These are phyloP conservation scores for Scheffersomyces coipomensis DNA, from an alignment of 805 yeast species.

Conservation along the genomic window DNA sequence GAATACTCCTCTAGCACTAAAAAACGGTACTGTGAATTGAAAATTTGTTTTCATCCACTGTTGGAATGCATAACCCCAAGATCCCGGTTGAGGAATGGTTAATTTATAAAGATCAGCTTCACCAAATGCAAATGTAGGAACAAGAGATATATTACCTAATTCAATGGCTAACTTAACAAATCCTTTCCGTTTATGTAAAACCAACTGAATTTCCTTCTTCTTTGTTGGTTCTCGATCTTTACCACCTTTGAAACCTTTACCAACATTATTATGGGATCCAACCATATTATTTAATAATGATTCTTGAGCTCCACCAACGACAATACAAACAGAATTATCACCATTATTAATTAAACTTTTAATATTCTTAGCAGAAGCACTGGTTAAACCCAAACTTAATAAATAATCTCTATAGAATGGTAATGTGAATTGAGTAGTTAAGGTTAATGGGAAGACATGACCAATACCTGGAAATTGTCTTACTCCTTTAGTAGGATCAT, in stretches of 20 bases:
- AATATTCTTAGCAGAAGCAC: constrained; percentile 78
- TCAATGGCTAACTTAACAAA: constrained; percentile 84
- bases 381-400: constrained; percentile 74
- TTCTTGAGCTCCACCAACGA: constrained; percentile 96
- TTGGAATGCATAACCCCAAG: constrained; percentile 58
- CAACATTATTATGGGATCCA: constrained; percentile 28
- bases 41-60: constrained; percentile 64
- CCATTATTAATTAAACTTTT: constrained; percentile 56
- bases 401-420: constrained; percentile 89
- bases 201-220: constrained; percentile 58
- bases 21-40: constrained; percentile 87
- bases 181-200: constrained; percentile 78
- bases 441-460: constrained; percentile 70
- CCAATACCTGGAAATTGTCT: constrained; percentile 79
- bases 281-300: constrained; percentile 55
- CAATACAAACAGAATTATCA: constrained; percentile 79
- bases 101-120: constrained; percentile 65
- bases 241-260: constrained; percentile 27
- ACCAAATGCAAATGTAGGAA: constrained; percentile 90
- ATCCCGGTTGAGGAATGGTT: constrained; percentile 36
- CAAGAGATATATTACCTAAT: constrained; percentile 72
- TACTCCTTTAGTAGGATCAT: constrained; percentile 71
- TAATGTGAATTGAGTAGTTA: constrained; percentile 75
- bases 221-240: neutral
- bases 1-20: constrained; percentile 89